Percentiles rank a stretch among this genome's conserved stretches.
phyloP scores from a whole-genome alignment of 768 basidiomycete species.

The Gautieria morchelliformis region DNA sequence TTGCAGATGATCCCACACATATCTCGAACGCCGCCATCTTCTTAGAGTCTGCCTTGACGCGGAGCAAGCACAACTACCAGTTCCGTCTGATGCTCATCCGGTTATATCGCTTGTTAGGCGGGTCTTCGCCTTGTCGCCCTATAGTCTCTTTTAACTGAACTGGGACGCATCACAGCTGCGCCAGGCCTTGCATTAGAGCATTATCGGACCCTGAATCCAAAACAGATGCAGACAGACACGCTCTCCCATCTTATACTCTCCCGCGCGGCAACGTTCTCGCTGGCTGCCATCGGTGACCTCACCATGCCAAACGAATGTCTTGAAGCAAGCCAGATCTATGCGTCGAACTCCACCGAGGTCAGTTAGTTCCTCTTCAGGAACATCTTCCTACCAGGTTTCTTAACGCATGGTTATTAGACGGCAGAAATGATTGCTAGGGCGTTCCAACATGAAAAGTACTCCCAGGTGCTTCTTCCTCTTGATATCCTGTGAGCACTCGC shows the following conservation, averaged over 20 bases:
- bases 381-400: not conserved
- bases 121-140: constrained; percentile 10
- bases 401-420: constrained; percentile 35
- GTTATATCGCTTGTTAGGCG: constrained; percentile 75
- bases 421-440: constrained; percentile 74
- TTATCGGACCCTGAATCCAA: constrained; percentile 67
- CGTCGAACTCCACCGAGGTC: constrained; percentile 73
- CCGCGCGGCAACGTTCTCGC: constrained; percentile 69
- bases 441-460: constrained; percentile 73
- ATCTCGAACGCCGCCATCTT: constrained; percentile 56
- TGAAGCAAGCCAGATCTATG: constrained; percentile 73
- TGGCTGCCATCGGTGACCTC: constrained; percentile 66
- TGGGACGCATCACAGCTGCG: constrained; percentile 39
- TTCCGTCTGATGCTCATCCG: constrained; percentile 68
- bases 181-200: constrained; percentile 67
- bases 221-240: constrained; percentile 85
- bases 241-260: constrained; percentile 76
- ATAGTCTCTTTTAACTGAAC: not conserved
- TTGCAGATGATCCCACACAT: constrained; percentile 41
- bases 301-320: constrained; percentile 67
- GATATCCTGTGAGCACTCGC: not conserved
- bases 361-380: constrained; percentile 4
- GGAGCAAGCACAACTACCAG: constrained; percentile 74
- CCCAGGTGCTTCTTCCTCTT: constrained; percentile 40
- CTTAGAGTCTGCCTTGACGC: constrained; percentile 61